phyloP scores from a whole-genome alignment of 2,329 filamentous ascomycete genomes.

The Beauveria rudraprayagi region DNA sequence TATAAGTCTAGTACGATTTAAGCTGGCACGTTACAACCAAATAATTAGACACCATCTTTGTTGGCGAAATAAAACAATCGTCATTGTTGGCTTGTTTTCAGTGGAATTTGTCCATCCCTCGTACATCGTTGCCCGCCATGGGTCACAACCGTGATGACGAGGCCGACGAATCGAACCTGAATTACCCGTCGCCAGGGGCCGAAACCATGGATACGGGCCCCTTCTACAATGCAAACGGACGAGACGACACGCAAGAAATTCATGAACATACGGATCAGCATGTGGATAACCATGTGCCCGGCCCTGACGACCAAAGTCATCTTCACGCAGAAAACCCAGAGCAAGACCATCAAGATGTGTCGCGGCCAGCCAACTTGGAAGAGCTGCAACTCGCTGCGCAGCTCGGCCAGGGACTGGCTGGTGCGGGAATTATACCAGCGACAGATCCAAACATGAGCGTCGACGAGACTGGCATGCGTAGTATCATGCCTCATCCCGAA shows the following conservation, averaged over 20 bases:
- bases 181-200: slow-evolving; percentile 39
- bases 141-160: slow-evolving; percentile 27
- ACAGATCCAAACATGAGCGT: slow-evolving; percentile 37
- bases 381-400: slow-evolving; percentile 53
- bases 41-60: background rate
- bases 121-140: slow-evolving; percentile 19
- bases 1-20: background rate
- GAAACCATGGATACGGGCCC: slow-evolving; percentile 35
- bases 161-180: slow-evolving; percentile 29
- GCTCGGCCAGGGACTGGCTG: slow-evolving; percentile 45
- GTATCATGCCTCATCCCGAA: slow-evolving; percentile 36
- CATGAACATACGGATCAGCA: slow-evolving; percentile 18
- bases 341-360: slow-evolving; percentile 30
- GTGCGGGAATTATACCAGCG: slow-evolving; percentile 39
- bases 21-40: background rate
- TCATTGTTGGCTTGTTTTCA: background rate
- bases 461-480: slow-evolving; percentile 35
- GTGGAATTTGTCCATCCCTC: background rate
- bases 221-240: slow-evolving; percentile 34
- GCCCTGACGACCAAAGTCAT: slow-evolving; percentile 21
- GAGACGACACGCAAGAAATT: slow-evolving; percentile 25
- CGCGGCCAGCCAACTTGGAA: slow-evolving; percentile 40
- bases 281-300: slow-evolving; percentile 2
- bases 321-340: slow-evolving; percentile 24
- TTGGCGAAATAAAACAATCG: background rate